A percentile compares a stretch with the other conserved stretches of the same genome.
These are phyloP conservation scores for Dactylellina parvicollis DNA, from an alignment of 2,329 filamentous ascomycete genomes.

Conservation along the genomic window DNA sequence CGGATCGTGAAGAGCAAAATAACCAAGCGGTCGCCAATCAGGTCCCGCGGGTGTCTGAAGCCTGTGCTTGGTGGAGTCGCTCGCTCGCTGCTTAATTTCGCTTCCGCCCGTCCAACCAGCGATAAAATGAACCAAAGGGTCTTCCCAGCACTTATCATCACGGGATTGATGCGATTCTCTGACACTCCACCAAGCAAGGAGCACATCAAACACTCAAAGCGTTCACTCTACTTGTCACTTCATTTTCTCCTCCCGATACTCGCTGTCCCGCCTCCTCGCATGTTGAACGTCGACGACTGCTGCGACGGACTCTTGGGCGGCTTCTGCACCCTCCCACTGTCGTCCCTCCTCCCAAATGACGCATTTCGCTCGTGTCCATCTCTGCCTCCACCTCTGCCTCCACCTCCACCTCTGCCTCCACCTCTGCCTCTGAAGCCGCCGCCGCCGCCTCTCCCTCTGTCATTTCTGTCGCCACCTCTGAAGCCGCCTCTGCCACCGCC, in stretches of 20 bases:
- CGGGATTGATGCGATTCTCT: slow-evolving; percentile 32
- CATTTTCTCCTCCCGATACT: slow-evolving; percentile 54
- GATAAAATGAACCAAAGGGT: slow-evolving; percentile 52
- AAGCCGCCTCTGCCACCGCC: slow-evolving; percentile 59
- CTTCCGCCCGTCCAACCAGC: slow-evolving; percentile 47
- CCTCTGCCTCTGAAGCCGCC: too few species aligned
- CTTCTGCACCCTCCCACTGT: slow-evolving; percentile 51
- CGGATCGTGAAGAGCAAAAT: not conserved
- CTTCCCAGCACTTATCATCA: slow-evolving; percentile 41
- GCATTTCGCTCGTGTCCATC: slow-evolving; percentile 56
- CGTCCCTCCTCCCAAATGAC: slow-evolving; percentile 52
- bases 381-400: slow-evolving; percentile 60
- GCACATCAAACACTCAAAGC: slow-evolving; percentile 48
- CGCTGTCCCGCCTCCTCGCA: slow-evolving; percentile 53
- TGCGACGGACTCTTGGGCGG: slow-evolving; percentile 43
- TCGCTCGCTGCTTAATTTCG: slow-evolving; percentile 39
- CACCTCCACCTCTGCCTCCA: too few species aligned
- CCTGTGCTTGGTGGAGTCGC: slow-evolving; percentile 32
- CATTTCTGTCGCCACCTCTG: too few species aligned
- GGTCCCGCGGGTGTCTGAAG: slow-evolving; percentile 20
- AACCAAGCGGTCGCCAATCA: slow-evolving; percentile 43
- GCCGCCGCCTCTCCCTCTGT: too few species aligned
- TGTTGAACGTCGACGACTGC: slow-evolving; percentile 30
- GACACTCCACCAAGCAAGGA: slow-evolving; percentile 38
- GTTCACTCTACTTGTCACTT: not conserved